Conservation (phyloP, 2,329 filamentous ascomycete genomes). For the Aspergillus puulaauensis region DNA sequence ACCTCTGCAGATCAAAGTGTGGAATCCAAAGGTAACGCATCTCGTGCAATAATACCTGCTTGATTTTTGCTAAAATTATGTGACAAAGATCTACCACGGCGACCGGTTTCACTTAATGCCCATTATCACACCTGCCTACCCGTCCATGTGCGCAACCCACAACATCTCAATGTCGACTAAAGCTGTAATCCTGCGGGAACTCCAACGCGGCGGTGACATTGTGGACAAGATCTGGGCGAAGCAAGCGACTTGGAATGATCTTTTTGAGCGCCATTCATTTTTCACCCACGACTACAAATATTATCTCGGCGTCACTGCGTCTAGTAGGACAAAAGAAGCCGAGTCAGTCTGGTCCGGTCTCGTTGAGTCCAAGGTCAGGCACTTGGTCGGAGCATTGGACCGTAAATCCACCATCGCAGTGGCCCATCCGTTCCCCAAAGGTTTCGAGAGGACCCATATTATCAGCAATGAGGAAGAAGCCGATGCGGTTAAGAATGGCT, state of each 20-base stretch:
- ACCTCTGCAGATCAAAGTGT: conserved; percentile 77
- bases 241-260: conserved; percentile 76
- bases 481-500: conserved; percentile 62
- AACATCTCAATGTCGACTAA: conserved; percentile 88
- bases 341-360: conserved; percentile 87
- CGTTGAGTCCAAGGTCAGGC: conserved; percentile 88
- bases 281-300: conserved; percentile 94
- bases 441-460: conserved; percentile 78
- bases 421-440: conserved; percentile 90
- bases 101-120: conserved; percentile 93
- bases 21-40: conserved; percentile 78
- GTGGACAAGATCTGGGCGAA: conserved; percentile 76
- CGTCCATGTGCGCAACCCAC: conserved; percentile 96
- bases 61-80: neutral
- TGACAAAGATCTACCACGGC: conserved; percentile 65
- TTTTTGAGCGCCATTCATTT: conserved; percentile 89
- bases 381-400: conserved; percentile 81
- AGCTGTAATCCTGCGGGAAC: conserved; percentile 77
- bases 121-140: conserved; percentile 95
- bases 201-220: conserved; percentile 74
- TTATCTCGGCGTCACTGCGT: conserved; percentile 83
- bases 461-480: conserved; percentile 64
- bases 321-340: conserved; percentile 78
- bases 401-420: conserved; percentile 75
- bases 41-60: neutral